Conservation (phyloP, 139 green algal genomes). For the Microglena sp. region DNA sequence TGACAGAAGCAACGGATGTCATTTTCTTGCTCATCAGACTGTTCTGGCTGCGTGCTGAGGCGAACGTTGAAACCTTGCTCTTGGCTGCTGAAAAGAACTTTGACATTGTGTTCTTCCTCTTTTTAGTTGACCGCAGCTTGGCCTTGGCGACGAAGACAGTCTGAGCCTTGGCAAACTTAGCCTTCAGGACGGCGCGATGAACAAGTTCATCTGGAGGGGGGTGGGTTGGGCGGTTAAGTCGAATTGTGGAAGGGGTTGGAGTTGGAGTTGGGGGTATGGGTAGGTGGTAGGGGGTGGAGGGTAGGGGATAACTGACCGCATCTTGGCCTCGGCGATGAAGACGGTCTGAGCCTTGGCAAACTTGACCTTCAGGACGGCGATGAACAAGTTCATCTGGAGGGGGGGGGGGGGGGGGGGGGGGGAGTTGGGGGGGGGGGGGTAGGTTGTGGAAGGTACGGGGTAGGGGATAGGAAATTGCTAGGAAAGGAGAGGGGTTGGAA, state of each 20-base stretch:
- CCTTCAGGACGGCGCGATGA: constrained; percentile 74
- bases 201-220: constrained; percentile 72
- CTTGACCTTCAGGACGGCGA: constrained; percentile 72
- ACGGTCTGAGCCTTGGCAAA: constrained; percentile 62
- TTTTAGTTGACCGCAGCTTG: not conserved
- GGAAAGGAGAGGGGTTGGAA: no score
- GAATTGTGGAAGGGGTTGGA: not conserved
- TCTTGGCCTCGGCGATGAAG: constrained; percentile 41
- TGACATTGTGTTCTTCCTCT: not conserved
- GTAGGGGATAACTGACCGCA: no score
- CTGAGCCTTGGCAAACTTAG: constrained; percentile 70
- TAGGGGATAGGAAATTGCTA: no score
- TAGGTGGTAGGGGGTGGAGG: no score
- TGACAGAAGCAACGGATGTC: no score
- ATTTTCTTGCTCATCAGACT: constrained; percentile 6
- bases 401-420: no score
- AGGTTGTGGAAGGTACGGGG: no score
- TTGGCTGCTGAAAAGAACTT: constrained; percentile 3
- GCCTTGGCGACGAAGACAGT: constrained; percentile 32
- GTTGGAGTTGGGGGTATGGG: not conserved
- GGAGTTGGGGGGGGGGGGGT: no score
- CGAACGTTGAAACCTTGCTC: not conserved
- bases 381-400: constrained; percentile 72
- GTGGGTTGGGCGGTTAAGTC: not conserved
- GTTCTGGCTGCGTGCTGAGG: not conserved